These are phyloP conservation scores for Fusarium sp. DNA, from an alignment of 2,329 filamentous ascomycete genomes.

Conservation along the genomic window DNA sequence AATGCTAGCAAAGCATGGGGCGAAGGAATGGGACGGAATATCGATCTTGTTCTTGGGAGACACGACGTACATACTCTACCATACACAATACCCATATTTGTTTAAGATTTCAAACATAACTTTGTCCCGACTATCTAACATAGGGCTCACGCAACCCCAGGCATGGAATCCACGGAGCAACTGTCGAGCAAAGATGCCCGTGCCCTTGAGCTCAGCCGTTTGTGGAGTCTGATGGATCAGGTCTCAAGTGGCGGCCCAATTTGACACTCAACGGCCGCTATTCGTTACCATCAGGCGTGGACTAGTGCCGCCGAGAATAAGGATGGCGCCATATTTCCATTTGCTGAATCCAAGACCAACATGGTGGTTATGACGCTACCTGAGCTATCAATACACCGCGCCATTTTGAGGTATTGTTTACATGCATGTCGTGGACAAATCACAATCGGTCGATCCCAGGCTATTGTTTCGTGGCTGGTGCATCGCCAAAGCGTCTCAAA, in stretches of 20 bases:
- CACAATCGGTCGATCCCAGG: constrained; percentile 13
- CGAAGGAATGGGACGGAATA: constrained; percentile 17
- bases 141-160: not conserved
- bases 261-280: constrained; percentile 33
- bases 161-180: not conserved
- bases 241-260: constrained; percentile 18
- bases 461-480: constrained; percentile 31
- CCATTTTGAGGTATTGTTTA: constrained; percentile 11
- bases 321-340: constrained; percentile 15
- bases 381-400: not conserved
- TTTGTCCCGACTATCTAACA: not conserved
- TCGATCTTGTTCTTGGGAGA: constrained; percentile 23
- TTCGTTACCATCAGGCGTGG: constrained; percentile 19
- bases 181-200: not conserved
- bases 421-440: constrained; percentile 27
- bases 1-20: constrained; percentile 35
- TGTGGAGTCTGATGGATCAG: constrained; percentile 3
- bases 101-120: constrained; percentile 30
- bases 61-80: constrained; percentile 36
- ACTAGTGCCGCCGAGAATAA: constrained; percentile 12
- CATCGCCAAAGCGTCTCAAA: constrained; percentile 10
- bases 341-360: not conserved
- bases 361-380: not conserved
- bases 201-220: constrained; percentile 1
- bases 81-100: constrained; percentile 45